phyloP scores from a whole-genome alignment of 2,329 filamentous ascomycete species.

The Apiospora saccharicola region DNA sequence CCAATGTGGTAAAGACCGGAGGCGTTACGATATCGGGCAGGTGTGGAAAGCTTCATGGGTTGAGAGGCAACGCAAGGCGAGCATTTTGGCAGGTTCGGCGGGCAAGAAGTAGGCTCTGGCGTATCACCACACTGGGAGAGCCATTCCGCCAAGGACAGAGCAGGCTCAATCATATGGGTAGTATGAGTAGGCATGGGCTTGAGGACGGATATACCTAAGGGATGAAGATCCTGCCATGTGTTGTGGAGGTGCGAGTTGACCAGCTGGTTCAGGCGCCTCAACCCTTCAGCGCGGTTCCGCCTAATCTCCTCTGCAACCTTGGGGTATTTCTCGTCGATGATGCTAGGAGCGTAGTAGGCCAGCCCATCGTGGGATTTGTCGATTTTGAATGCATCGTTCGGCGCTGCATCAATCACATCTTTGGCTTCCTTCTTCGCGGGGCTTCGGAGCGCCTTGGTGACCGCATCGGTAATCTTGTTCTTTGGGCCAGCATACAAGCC shows the following conservation, averaged over 20 bases:
- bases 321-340: constrained; percentile 71
- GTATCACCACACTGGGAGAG: constrained; percentile 78
- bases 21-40: constrained; percentile 73
- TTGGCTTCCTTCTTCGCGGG: constrained; percentile 63
- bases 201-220: constrained; percentile 78
- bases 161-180: constrained; percentile 73
- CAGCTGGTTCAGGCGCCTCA: constrained; percentile 73
- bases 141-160: constrained; percentile 75
- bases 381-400: constrained; percentile 66
- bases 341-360: constrained; percentile 76
- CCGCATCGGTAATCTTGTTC: constrained; percentile 66
- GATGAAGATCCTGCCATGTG: constrained; percentile 83
- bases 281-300: constrained; percentile 64
- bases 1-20: constrained; percentile 81
- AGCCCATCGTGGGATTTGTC: constrained; percentile 72
- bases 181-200: constrained; percentile 82
- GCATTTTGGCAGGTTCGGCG: constrained; percentile 80
- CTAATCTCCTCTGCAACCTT: constrained; percentile 69
- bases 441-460: constrained; percentile 66
- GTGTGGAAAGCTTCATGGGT: constrained; percentile 71
- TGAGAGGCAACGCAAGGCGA: constrained; percentile 73
- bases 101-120: constrained; percentile 79
- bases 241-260: constrained; percentile 87
- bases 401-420: constrained; percentile 68
- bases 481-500: constrained; percentile 78